Evolutionary conservation across 768 basidiomycete genomes (phyloP), one percentile per base, ranked within the genome.

Genomic region (Lactarius sp.): DNA sequence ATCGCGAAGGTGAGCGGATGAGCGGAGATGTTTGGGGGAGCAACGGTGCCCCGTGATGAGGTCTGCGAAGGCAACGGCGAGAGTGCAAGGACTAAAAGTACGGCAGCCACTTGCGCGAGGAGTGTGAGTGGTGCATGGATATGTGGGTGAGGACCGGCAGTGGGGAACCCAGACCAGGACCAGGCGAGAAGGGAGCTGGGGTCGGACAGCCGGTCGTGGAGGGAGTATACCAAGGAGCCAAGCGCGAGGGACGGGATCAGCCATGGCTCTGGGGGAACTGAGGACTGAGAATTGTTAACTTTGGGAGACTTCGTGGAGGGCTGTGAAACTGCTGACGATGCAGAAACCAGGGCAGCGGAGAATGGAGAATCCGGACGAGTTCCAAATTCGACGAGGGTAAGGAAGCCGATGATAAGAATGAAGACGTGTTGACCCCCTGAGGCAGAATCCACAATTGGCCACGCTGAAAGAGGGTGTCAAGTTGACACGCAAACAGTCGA

Each of bases 91-190:
- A 81, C 71, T 4, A 85, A 58, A 1, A 79, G 66, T 3, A 88
- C 71, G 3, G 88, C 91, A 6, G 85, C 39, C 3, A 77, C 78
- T 70, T 89, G 85, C 1, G 82, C 81, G 22, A 85, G 70, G 39
- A 92, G 77, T 14, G 90, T 90, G 52, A 90, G 72, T 0, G 82
- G 79, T n/a, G 84, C 85, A 69, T 88, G 85, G 5, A 88, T 73
- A 68, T 88, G 83, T 7, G 91, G 86, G 2, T 87, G 72, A 2
- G 92, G 92, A 0, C 92, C 92, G 55, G 76, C 81, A 39, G 86
- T 76, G 22, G 84, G 81, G 66, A 87, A 94, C n/a, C 92, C 92
- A 0, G 90, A 88, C 92, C 92, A 95, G 2, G 89, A 87, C 88
- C 90, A 93, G 20, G 90, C 84, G 62, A 94, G 80, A 51, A 93